Evolutionary conservation across 306 rosid genomes (phyloP), one percentile per base, ranked within the genome.

Genomic region (Lablab purpureus): DNA sequence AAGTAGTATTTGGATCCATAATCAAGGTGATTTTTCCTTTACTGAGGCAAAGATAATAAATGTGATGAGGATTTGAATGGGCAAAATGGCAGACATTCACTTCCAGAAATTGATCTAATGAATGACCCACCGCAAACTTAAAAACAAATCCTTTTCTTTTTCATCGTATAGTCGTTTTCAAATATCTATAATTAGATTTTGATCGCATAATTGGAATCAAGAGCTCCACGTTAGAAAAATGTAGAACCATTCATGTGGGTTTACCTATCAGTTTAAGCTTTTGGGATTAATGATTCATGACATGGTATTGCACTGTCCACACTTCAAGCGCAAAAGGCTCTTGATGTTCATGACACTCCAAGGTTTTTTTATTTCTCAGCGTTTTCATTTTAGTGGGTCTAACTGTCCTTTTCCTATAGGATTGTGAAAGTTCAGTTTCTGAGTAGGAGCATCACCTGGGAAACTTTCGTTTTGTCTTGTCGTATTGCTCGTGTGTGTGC

Each of bases 381-480:
- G 32, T 63, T 71, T 58, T 67, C 77, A 56, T 80, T 72, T 41
- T 77, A 34, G 49, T 80, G 73, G 80, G 66, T 67, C 73, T 81
- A 27, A 14, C 27, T 65, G 78, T 64, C 75, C 50, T 71, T 36
- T 71, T 71, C 70, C 25, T 40, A 66, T 67, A 32, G 80, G 83
- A 77, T 81, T 77, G 56, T 81, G 54, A 77, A 77, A 30, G 73
- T 67, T 67, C 71, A 46, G 47, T 58, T 47, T 40, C 27, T 15
- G 34, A 27, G 30, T 10, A 69, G 81, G 52, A 69, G 50, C 55
- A 66, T 36, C 67, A 58, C 66, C 69, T 56, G 25, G 37, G 40
- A 81, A 73, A 17, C 67, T 71, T 84, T 54, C 45, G 15, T 72
- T 34, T 52, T 63, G 73, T 69, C 56, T 75, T 63, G 75, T 34